Conservation (phyloP, 1,139 yeast species). For the Candida pseudoviswanathii region DNA sequence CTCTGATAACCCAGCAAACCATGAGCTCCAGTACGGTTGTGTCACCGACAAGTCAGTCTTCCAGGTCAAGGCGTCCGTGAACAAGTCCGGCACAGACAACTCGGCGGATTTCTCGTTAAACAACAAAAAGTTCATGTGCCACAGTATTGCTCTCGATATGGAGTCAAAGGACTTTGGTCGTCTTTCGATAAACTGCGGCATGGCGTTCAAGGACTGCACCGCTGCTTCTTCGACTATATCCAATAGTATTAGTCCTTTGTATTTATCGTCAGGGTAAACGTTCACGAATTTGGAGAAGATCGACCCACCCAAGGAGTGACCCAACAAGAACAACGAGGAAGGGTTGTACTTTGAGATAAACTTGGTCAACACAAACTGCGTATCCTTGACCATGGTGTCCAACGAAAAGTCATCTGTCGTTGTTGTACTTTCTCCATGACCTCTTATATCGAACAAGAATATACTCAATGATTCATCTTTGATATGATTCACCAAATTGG, state of each 20-base stretch:
- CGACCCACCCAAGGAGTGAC: conserved; percentile 94
- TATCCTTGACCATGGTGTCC: conserved; percentile 58
- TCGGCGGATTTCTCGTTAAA: conserved; percentile 63
- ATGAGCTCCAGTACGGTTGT: conserved; percentile 69
- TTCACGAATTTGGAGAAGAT: conserved; percentile 57
- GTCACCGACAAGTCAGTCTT: conserved; percentile 63
- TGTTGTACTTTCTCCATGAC: conserved; percentile 61
- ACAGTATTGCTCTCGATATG: conserved; percentile 66
- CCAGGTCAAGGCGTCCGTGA: conserved; percentile 52
- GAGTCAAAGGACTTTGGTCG: conserved; percentile 63
- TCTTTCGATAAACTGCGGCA: conserved; percentile 62
- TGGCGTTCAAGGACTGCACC: conserved; percentile 61
- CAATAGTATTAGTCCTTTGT: conserved; percentile 71
- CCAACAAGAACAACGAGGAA: conserved; percentile 54
- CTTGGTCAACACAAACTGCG: conserved; percentile 44
- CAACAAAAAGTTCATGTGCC: conserved; percentile 70
- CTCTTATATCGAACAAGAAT: conserved; percentile 76
- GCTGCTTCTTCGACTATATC: conserved; percentile 98
- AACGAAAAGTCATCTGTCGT: conserved; percentile 46
- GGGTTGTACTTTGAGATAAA: conserved; percentile 29
- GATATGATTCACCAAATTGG: conserved; percentile 42
- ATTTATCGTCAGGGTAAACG: conserved; percentile 15
- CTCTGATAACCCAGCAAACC: conserved; percentile 78
- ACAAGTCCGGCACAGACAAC: conserved; percentile 74
- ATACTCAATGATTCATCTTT: conserved; percentile 45